Evolutionary conservation across 202 grass and related monocot species (phyloP), one percentile per base, ranked within the genome.

Genomic region (Setaria italica): DNA sequence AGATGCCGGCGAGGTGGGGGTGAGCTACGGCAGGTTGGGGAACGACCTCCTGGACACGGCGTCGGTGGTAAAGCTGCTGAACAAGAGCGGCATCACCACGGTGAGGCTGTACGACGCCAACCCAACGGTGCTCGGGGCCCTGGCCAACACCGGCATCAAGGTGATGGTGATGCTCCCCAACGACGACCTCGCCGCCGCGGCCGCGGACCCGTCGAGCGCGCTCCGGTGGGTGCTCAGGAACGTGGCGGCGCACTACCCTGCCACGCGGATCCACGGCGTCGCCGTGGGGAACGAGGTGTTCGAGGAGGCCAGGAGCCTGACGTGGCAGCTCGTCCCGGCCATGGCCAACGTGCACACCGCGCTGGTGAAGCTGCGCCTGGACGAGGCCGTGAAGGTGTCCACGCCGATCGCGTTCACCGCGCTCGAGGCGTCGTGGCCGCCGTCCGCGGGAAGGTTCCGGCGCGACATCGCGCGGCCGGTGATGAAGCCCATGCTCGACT

Each of bases 271-370:
- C 83, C 45, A 66, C 15, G 65, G 68, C 80, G 81, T 97, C 1
- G 78, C 80, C 20, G 87, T 97, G 0, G 95, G 92, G 30, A 97
- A 97, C 68, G 92, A 97, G 85, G 90, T 97, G 16, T 97, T 95
- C 77, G 47, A 75, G 51, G 16, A 49, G 60, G 3, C 58, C 60
- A 9, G 41, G 48, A 51, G 87, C 12, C 77, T 90, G 6, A 90
- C 83, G 0, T 5, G 35, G 11, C 43, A 62, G 68, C 95, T 97
- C 3, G 59, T 95, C 2, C 80, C 21, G 3, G 90, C 95, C 55
- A 97, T 97, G 87, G 53, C 1, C 37, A 93, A 94, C 21, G 87
- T 95, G n/a, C 92, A 97, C 2, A 57, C 19, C 0, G 91, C 89
- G 15, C 59, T 95, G 14, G 82, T 10, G 9, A 42, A 9, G 3